Conservation (phyloP, 768 basidiomycete genomes). For the Mycena alexandri region DNA sequence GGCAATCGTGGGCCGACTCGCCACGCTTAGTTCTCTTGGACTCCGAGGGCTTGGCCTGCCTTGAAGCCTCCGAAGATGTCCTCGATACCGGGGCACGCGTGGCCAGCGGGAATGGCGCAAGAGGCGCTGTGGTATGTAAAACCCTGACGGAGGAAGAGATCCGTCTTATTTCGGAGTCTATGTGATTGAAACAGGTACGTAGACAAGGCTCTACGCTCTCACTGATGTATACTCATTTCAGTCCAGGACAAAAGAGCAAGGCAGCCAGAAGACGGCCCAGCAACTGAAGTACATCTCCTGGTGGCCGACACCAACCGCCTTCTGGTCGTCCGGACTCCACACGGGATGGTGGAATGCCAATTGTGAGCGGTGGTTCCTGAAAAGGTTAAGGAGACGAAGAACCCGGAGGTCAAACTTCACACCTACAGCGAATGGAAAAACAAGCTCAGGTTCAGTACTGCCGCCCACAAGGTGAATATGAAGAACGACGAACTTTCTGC, state of each 20-base stretch:
- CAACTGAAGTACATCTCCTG: slow-evolving; percentile 30
- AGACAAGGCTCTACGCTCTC: neutral
- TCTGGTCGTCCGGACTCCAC: slow-evolving; percentile 24
- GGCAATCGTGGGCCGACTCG: slow-evolving; percentile 29
- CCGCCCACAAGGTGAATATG: slow-evolving; percentile 15
- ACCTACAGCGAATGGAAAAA: slow-evolving; percentile 26
- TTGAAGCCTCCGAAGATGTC: slow-evolving; percentile 21
- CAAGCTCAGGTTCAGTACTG: slow-evolving; percentile 22
- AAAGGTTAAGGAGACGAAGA: slow-evolving; percentile 20
- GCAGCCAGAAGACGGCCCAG: slow-evolving; percentile 5
- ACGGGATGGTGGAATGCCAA: slow-evolving; percentile 29
- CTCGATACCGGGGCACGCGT: slow-evolving; percentile 15
- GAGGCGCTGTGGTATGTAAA: slow-evolving; percentile 19
- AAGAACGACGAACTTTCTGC: slow-evolving; percentile 23
- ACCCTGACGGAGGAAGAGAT: slow-evolving; percentile 15
- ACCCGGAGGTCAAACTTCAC: slow-evolving; percentile 11
- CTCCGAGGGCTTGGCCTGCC: slow-evolving; percentile 13
- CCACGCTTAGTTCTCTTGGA: slow-evolving; percentile 15
- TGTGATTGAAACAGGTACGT: slow-evolving; percentile 27
- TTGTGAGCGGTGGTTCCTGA: slow-evolving; percentile 25
- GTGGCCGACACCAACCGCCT: slow-evolving; percentile 29
- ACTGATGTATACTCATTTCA: slow-evolving; percentile 17
- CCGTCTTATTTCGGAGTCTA: slow-evolving; percentile 33
- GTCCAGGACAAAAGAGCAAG: slow-evolving; percentile 22
- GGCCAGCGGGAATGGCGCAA: neutral